phyloP scores from a whole-genome alignment of 768 basidiomycete genomes.

The Floccularia luteovirens region DNA sequence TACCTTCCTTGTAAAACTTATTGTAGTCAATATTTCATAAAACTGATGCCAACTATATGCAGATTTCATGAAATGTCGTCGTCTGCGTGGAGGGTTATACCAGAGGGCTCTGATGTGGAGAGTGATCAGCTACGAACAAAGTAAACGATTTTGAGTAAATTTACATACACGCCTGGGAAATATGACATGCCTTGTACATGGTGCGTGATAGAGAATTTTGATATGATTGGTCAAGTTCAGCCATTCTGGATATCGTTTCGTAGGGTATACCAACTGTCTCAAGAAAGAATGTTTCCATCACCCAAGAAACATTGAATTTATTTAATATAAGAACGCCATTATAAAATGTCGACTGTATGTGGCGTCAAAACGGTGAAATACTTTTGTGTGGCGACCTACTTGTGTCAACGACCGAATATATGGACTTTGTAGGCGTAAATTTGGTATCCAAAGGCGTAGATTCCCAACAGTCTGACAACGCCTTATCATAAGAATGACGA shows the following conservation, averaged over 20 bases:
- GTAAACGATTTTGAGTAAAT: slow-evolving; percentile 4
- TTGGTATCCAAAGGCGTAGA: slow-evolving; percentile 38
- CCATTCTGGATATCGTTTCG: slow-evolving; percentile 32
- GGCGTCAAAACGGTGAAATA: slow-evolving; percentile 2
- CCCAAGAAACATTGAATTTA: slow-evolving; percentile 41
- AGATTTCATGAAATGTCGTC: slow-evolving; percentile 57
- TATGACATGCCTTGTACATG: slow-evolving; percentile 30
- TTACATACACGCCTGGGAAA: slow-evolving; percentile 2
- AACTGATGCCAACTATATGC: slow-evolving; percentile 60
- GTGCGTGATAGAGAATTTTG: too few relatives aligned
- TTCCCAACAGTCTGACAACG: slow-evolving; percentile 34
- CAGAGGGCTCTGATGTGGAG: slow-evolving; percentile 55
- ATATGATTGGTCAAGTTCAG: too few relatives aligned
- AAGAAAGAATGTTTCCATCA: slow-evolving; percentile 55
- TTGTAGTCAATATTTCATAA: slow-evolving; percentile 37
- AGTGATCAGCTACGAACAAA: slow-evolving; percentile 41
- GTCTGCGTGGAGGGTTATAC: slow-evolving; percentile 60
- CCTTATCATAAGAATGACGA: background rate
- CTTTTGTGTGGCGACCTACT: slow-evolving; percentile 24
- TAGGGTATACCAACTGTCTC: slow-evolving; percentile 58
- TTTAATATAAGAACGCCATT: slow-evolving; percentile 48
- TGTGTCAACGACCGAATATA: slow-evolving; percentile 62
- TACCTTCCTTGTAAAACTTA: slow-evolving; percentile 24
- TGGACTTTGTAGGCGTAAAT: slow-evolving; percentile 32
- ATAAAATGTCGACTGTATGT: slow-evolving; percentile 44